A percentile compares a stretch with the other conserved stretches of the same genome.
Conservation (phyloP, 768 basidiomycete genomes). For the Lentinula raphanica region DNA sequence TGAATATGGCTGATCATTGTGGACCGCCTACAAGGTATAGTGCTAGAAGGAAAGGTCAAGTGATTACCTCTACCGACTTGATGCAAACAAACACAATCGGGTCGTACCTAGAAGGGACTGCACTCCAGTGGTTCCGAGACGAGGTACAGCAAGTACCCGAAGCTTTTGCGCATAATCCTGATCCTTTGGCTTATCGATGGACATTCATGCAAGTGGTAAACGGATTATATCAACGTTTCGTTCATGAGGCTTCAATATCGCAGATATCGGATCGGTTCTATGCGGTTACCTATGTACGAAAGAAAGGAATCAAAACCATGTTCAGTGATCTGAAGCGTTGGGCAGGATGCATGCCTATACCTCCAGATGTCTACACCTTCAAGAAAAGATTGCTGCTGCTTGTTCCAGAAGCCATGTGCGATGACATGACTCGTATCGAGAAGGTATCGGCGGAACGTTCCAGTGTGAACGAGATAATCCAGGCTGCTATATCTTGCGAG, state of each 20-base stretch:
- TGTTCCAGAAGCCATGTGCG: neutral
- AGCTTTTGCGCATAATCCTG: neutral
- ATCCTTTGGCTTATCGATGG: neutral
- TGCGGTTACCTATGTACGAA: too few relatives aligned
- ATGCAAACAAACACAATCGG: neutral
- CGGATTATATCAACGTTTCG: neutral
- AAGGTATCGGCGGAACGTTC: neutral
- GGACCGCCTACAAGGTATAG: neutral
- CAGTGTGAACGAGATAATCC: neutral
- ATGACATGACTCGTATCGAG: neutral
- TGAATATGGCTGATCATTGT: neutral
- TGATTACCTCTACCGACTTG: neutral
- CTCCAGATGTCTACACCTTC: too few relatives aligned
- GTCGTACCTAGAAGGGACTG: neutral
- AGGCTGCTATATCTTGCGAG: neutral
- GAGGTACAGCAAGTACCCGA: neutral
- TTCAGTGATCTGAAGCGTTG: too few relatives aligned
- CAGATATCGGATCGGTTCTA: neutral
- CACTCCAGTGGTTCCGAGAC: neutral
- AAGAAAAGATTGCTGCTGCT: neutral
- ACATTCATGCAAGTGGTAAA: conserved; percentile 1
- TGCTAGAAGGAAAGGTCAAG: too few relatives aligned
- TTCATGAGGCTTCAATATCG: neutral
- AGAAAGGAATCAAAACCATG: too few relatives aligned
- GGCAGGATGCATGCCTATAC: too few relatives aligned